Evolutionary conservation across 495 filamentous ascomycete species (phyloP).

Genomic region (Clohesyomyces aquaticus): DNA sequence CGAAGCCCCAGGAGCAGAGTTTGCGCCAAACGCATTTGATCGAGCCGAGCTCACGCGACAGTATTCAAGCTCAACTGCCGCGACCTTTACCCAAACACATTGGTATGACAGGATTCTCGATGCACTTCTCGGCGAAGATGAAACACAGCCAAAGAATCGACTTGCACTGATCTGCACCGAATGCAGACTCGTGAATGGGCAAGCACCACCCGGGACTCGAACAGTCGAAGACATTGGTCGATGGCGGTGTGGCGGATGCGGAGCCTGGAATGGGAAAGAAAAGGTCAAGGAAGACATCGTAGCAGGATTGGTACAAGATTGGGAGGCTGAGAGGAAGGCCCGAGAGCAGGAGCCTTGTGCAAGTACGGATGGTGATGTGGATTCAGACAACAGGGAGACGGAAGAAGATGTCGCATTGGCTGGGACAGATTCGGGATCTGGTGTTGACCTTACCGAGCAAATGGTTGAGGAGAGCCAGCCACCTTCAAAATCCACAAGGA

Average conservation of each 20-base stretch:
- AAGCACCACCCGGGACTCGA: constrained; percentile 86
- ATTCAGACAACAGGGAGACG: constrained; percentile 25
- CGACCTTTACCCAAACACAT: constrained; percentile 58
- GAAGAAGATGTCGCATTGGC: constrained; percentile 18
- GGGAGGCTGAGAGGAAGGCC: constrained; percentile 25
- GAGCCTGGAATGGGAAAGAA: constrained; percentile 80
- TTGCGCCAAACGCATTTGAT: constrained; percentile 65
- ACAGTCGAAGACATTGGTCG: constrained; percentile 76
- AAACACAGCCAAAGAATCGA: constrained; percentile 87
- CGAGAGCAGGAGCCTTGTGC: constrained; percentile 14
- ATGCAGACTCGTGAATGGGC: constrained; percentile 92
- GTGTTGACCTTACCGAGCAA: constrained; percentile 27
- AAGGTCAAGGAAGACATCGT: constrained; percentile 45
- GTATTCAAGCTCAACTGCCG: constrained; percentile 52
- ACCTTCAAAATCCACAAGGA: constrained; percentile 29
- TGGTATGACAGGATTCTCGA: constrained; percentile 97
- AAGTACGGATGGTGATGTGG: constrained; percentile 21
- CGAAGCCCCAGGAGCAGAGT: constrained; percentile 48
- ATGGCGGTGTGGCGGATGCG: constrained; percentile 89
- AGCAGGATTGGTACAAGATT: constrained; percentile 26
- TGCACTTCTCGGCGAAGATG: constrained; percentile 91
- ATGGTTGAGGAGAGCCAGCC: constrained; percentile 21
- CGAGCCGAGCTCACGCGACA: constrained; percentile 43
- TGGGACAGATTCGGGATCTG: constrained; percentile 18
- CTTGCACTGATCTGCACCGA: constrained; percentile 81